phyloP scores from a whole-genome alignment of 129 eudicot genomes.

The Helianthus tuberosus region DNA sequence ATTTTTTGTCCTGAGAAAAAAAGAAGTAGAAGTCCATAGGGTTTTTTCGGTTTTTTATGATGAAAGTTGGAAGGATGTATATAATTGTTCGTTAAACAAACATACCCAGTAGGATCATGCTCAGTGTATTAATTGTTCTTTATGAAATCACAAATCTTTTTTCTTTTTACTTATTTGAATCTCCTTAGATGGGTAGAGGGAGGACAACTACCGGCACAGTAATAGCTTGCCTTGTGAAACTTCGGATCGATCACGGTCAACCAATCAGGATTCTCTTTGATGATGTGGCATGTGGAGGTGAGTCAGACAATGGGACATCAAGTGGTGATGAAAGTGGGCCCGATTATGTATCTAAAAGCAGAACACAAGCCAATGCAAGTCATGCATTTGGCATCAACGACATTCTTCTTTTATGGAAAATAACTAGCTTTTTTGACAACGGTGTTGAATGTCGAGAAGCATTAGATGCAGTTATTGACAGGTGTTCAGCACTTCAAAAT shows the following conservation, averaged over 20 bases:
- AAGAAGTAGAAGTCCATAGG: not conserved
- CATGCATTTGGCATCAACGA: conserved; percentile 88
- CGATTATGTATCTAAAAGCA: conserved; percentile 34
- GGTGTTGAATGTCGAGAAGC: conserved; percentile 96
- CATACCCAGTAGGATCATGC: too few relatives aligned
- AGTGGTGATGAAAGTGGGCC: conserved; percentile 73
- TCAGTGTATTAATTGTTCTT: not conserved
- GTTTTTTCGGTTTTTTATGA: not conserved
- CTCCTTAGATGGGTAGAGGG: conserved; percentile 87
- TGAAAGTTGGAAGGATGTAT: not conserved
- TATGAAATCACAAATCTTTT: not conserved
- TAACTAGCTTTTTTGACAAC: conserved; percentile 89
- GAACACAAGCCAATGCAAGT: conserved; percentile 41
- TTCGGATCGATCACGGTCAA: conserved; percentile 84
- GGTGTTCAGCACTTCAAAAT: conserved; percentile 96
- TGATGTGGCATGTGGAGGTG: conserved; percentile 46
- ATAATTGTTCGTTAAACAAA: not conserved
- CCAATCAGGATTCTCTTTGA: conserved; percentile 64
- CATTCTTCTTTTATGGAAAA: conserved; percentile 89
- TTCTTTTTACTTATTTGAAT: not conserved
- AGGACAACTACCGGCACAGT: conserved; percentile 98
- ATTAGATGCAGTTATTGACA: conserved; percentile 84
- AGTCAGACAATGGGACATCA: conserved; percentile 48
- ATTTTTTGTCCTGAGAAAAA: not conserved
- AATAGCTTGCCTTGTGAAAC: conserved; percentile 87